Base-by-base conservation (phyloP, 2,329 filamentous ascomycete species). In the Alternaria hordeiaustralica region DNA sequence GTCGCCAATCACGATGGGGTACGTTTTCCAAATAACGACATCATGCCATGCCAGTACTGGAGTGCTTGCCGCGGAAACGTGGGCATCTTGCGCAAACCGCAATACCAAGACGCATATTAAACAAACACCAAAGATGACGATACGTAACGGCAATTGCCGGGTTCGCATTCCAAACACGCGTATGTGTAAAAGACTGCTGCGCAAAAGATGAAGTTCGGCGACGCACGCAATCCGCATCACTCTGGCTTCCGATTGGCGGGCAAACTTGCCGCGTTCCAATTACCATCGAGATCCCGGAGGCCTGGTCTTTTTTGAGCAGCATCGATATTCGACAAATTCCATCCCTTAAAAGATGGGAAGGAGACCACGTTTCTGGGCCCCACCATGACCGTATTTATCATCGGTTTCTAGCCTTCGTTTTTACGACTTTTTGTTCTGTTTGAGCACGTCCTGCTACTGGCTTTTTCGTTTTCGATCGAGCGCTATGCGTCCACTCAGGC, bases 401-500 rank as follows among this genome's bases (percentile, higher is more conserved):
- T 26, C 25, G 9, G 9, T 18, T 41, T 2, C 36, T 1, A 41
- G 36, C 36, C 36, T 41, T 41, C 33, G 4, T 10, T 12, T 30
- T 26, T 26, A 26, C 25, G 25, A 26, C 25, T 26, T 26, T 26
- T 26, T 26, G 25, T 26, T 26, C 25, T 26, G 25, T 26, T 26
- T 26, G 25, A 9, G 25, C 25, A 26, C 25, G 25, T 26, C 25
- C 2, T 26, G 25, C 25, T 26, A 8, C 25, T 26, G 25, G 25
- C 25, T 9, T 26, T 26, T 26, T 26, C 25, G 25, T 26, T 26
- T 26, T 26, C 25, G 25, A 26, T 26, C 25, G 25, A 26, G 25
- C 25, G 25, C 30, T 33, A 61, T 54, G 53, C 61, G 41, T 26
- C 61, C 61, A 2, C 58, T 64, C 28, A 20, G 63, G 21, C 59